These are phyloP conservation scores for Rhodofomes roseus DNA, from an alignment of 1,284 basidiomycete genomes.

Conservation along the genomic window DNA sequence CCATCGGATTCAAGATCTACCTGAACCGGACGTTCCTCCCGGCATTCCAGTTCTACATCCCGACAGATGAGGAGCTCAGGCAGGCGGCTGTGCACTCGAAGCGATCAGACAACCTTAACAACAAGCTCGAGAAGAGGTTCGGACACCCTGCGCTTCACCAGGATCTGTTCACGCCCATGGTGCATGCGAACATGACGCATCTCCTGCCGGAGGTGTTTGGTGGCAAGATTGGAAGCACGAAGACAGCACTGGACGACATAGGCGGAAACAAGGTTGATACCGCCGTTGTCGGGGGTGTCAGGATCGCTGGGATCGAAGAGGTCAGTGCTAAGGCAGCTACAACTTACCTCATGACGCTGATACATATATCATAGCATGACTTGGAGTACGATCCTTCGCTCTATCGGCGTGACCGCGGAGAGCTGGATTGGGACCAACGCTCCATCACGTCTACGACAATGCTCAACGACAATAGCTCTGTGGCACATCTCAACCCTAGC, in stretches of 20 bases:
- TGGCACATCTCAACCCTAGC: slow-evolving; percentile 41
- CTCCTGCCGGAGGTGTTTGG: slow-evolving; percentile 71
- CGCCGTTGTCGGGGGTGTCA: slow-evolving; percentile 70
- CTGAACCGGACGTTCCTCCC: slow-evolving; percentile 65
- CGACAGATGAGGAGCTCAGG: slow-evolving; percentile 68
- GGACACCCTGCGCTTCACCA: slow-evolving; percentile 80
- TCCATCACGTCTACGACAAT: slow-evolving; percentile 62
- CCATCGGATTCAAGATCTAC: slow-evolving; percentile 81
- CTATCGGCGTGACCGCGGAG: slow-evolving; percentile 75
- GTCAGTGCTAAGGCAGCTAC: slow-evolving; percentile 29
- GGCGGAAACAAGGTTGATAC: slow-evolving; percentile 73
- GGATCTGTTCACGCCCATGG: slow-evolving; percentile 84
- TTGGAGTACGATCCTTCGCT: slow-evolving; percentile 73
- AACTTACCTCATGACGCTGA: background rate
- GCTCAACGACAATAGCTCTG: slow-evolving; percentile 39
- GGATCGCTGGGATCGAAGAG: slow-evolving; percentile 74
- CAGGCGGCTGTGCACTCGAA: slow-evolving; percentile 69
- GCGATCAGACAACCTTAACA: slow-evolving; percentile 60
- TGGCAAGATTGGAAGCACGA: slow-evolving; percentile 63
- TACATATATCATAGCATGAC: slow-evolving; percentile 41
- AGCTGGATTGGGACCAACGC: slow-evolving; percentile 75
- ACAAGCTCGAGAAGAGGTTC: slow-evolving; percentile 79
- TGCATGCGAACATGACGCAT: slow-evolving; percentile 82
- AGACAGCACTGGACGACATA: slow-evolving; percentile 67
- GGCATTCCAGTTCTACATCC: slow-evolving; percentile 78